Conservation (phyloP, 2,329 filamentous ascomycete species). For the Magnaporthiopsis incrustans region DNA sequence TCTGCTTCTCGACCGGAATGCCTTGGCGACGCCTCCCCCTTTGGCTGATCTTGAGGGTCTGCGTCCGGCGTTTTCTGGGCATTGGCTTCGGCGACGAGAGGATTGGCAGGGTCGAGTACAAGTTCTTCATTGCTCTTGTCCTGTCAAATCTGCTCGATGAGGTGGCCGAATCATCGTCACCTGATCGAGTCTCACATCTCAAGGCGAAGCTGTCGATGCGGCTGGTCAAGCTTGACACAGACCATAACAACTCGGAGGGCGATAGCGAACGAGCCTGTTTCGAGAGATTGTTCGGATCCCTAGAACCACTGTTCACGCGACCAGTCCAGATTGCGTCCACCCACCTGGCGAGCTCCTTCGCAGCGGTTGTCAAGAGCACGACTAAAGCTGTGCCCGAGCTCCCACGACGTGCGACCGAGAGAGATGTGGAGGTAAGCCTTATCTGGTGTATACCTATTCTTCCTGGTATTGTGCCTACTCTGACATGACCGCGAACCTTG, state of each 20-base stretch:
- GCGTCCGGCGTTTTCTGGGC: constrained; percentile 42
- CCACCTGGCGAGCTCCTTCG: constrained; percentile 29
- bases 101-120: constrained; percentile 43
- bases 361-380: constrained; percentile 27
- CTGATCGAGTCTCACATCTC: constrained; percentile 31
- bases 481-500: constrained; percentile 16
- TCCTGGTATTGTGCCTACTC: neutral
- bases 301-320: constrained; percentile 20
- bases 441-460: no score
- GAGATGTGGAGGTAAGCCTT: neutral
- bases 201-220: constrained; percentile 48
- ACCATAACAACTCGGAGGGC: constrained; percentile 17
- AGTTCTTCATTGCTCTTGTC: constrained; percentile 44
- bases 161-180: constrained; percentile 16
- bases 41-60: constrained; percentile 56
- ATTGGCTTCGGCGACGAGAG: constrained; percentile 26
- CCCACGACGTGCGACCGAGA: constrained; percentile 23
- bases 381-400: constrained; percentile 33
- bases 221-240: constrained; percentile 47
- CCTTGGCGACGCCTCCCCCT: constrained; percentile 57
- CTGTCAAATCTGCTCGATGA: constrained; percentile 39
- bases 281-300: constrained; percentile 18
- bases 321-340: constrained; percentile 21
- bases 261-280: constrained; percentile 14
- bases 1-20: constrained; percentile 36